Base-by-base conservation (phyloP, 2,329 filamentous ascomycete species). In the Chrysoporthe deuterocubensis region DNA sequence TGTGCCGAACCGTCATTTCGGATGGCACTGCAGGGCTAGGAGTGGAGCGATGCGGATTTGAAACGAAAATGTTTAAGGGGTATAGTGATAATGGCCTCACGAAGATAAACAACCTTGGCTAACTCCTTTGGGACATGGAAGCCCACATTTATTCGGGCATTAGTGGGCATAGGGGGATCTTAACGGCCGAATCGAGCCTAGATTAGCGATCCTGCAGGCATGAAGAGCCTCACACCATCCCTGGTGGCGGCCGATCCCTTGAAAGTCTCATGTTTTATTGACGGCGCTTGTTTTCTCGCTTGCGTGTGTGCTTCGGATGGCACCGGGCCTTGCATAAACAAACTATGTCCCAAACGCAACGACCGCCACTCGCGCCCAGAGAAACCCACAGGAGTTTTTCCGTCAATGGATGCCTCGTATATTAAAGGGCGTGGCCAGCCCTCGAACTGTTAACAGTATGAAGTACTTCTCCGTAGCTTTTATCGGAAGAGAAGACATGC, bases 261-360 rank as follows among this genome's bases (percentile, higher is more conserved):
- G 52, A 52, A 42, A 37, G 65, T 67, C 64, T 67, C 65, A 64
- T 63, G 43, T 67, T 67, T 62, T 52, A 59, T 50, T 59, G 32
- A 60, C 52, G 60, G 65, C 65, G 61, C 61, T 44, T 67, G 59
- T 56, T 62, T 65, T 44, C 37, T 58, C 21, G 48, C 44, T 37
- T 52, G 14, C 46, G 21, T 54, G 37, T 32, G 37, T 11, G 9
- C 54, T 7, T n/a, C 34, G 50, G 54, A 40, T 57, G 34, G 54
- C 54, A 40, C 34, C 34, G 34, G 18, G 54, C 34, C 54, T 21
- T 57, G 54, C 54, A 40, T 40, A 57, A 57, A 40, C 32, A 57
- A 40, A 5, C 9, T 16, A 34, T 34, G 14, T 54, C 50, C 26
- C 50, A 54, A 13, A 54, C 50, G 50, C 6, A 34, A 21, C 21